Evolutionary conservation across 2,329 filamentous ascomycete species (phyloP), one percentile per base, ranked within the genome.

Genomic region (Talaromyces sp.): DNA sequence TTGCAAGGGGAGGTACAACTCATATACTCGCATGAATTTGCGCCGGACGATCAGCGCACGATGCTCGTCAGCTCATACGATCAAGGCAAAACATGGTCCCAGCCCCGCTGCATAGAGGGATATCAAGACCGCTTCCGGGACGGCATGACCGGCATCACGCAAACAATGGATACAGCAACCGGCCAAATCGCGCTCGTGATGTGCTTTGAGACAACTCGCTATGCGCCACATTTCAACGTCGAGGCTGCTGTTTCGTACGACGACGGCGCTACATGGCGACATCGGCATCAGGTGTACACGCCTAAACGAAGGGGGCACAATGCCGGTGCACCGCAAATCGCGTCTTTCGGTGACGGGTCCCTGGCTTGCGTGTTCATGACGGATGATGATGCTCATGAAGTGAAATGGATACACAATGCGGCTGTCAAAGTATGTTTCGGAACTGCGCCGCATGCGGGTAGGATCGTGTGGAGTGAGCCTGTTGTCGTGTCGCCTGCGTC

Each of bases 301-400:
- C 76, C 78, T 5, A 44, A 37, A 16, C 71, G 69, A 5, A 67
- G 65, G n/a, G 74, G 73, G 5, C 73, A 75, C 58, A 78, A 80
- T 63, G 79, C 79, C 0, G 80, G 80, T 4, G 74, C 78, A 28
- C 79, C 80, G n/a, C 80, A 81, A 70, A 75, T 81, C 62, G 73
- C 77, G 18, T 73, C 72, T 12, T 77, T 78, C 62, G 74, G 68
- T 0, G 75, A 78, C 58, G 75, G 75, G 1, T 75, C 72, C 16
- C 46, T 81, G 63, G 79, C 74, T 0, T 75, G 77, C 1, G 74
- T 80, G 6, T 81, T 81, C 67, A 81, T 81, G 80, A 79, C 78
- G 1, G 79, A 81, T 63, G 79, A 81, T 67, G 78, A 80, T 57
- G 67, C 74, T 0, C 62, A 67, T 1, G 64, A 68, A 57, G 71